Conservation (phyloP, 768 basidiomycete species). For the Leccinum disarticulatum region DNA sequence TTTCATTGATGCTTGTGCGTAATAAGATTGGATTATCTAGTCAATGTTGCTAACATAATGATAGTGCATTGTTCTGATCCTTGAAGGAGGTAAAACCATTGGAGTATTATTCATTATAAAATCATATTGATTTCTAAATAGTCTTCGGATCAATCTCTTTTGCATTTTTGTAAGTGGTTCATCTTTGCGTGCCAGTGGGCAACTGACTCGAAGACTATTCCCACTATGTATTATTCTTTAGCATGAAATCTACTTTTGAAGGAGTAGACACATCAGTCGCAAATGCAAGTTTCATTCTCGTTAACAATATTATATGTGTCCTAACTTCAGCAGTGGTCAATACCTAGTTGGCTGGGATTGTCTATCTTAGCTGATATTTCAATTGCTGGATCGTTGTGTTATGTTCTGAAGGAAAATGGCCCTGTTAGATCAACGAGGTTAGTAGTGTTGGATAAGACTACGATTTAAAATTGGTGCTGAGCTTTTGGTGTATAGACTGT, state of each 20-base stretch:
- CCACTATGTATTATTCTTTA: not conserved
- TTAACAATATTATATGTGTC: not conserved
- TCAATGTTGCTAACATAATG: not conserved
- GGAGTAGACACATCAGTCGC: not conserved
- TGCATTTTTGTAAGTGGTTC: constrained; percentile 15
- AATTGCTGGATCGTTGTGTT: constrained; percentile 23
- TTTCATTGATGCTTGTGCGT: constrained; percentile 22
- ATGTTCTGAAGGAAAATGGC: constrained; percentile 11
- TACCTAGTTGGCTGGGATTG: constrained; percentile 22
- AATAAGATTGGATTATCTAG: not conserved
- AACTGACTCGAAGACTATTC: not conserved
- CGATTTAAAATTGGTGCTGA: not conserved
- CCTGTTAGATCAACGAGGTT: constrained; percentile 15
- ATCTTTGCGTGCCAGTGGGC: not conserved
- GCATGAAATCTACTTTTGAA: not conserved
- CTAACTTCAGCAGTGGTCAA: constrained; percentile 17
- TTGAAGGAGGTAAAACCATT: constrained; percentile 22
- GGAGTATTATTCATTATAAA: not conserved
- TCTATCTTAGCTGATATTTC: constrained; percentile 21
- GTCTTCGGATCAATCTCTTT: constrained; percentile 17
- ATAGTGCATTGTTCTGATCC: constrained; percentile 15
- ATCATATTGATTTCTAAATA: constrained; percentile 8
- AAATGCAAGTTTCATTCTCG: constrained; percentile 2
- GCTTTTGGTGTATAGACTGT: constrained; percentile 7
- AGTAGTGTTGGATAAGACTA: not conserved